Conservation (phyloP, 2,329 filamentous ascomycete genomes). For the Penicillium sp. region DNA sequence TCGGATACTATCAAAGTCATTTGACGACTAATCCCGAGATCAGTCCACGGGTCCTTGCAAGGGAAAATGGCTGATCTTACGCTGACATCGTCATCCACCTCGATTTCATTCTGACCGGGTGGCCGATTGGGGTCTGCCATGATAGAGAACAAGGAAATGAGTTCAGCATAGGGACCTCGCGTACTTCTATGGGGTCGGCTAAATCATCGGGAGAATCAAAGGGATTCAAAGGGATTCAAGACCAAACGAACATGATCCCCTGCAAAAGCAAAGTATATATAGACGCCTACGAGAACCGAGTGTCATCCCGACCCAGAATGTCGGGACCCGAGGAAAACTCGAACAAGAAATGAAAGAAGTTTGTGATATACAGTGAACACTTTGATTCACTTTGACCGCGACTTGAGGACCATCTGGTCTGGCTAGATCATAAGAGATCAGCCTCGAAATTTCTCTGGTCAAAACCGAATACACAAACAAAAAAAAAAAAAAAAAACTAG, state of each 20-base stretch:
- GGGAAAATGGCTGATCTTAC: conserved; percentile 2
- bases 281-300: neutral
- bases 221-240: too few relatives aligned
- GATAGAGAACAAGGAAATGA: neutral
- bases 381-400: too few relatives aligned
- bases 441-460: too few relatives aligned
- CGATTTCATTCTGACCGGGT: conserved; percentile 4
- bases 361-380: too few relatives aligned
- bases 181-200: neutral
- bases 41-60: neutral
- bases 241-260: too few relatives aligned
- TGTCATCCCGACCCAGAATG: conserved; percentile 4
- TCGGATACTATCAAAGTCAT: conserved; percentile 13
- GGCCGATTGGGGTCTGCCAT: conserved; percentile 2
- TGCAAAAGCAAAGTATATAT: too few relatives aligned
- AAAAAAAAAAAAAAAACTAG: too few relatives aligned
- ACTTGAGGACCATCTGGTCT: too few relatives aligned
- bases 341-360: too few relatives aligned
- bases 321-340: conserved; percentile 1
- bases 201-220: neutral
- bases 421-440: too few relatives aligned
- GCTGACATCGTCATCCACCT: conserved; percentile 12
- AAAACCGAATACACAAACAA: too few relatives aligned
- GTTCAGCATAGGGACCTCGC: neutral
- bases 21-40: conserved; percentile 5